Conservation (phyloP, 352 stramenopile species). For the Phytophthora europaea region DNA sequence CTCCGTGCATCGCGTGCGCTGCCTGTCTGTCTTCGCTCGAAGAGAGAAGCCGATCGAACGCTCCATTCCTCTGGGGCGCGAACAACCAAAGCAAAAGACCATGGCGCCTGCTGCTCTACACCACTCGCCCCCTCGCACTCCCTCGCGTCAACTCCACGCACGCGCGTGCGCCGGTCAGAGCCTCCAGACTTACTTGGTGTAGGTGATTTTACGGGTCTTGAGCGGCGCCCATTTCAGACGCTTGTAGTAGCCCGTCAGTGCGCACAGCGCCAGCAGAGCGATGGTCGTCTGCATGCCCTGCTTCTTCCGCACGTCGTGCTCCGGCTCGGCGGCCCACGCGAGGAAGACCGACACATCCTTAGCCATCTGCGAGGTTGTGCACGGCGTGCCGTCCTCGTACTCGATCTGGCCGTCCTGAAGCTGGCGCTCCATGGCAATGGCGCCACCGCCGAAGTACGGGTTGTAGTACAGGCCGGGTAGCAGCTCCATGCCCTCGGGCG, state of each 20-base stretch:
- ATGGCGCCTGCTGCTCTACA: conserved; percentile 22
- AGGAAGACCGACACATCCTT: conserved; percentile 99
- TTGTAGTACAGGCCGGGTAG: conserved; percentile 97
- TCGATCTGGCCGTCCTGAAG: conserved; percentile 98
- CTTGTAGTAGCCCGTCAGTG: conserved; percentile 99
- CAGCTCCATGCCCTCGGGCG: conserved; percentile 92
- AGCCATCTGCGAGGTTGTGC: conserved; percentile 98
- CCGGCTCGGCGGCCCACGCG: conserved; percentile 97
- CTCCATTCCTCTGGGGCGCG: conserved; percentile 27
- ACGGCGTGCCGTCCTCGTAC: conserved; percentile 97
- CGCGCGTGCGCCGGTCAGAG: conserved; percentile 14
- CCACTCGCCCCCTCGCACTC: background rate
- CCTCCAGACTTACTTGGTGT: conserved; percentile 93
- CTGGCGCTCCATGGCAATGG: conserved; percentile 99
- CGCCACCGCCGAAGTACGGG: conserved; percentile 98
- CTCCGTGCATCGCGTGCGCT: conserved; percentile 25
- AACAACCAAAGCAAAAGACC: conserved; percentile 25
- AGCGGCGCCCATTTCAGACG: conserved; percentile 97
- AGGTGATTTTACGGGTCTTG: conserved; percentile 99
- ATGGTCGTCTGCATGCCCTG: conserved; percentile 95
- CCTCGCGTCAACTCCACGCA: conserved; percentile 13
- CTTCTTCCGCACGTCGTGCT: conserved; percentile 99
- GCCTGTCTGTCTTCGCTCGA: conserved; percentile 21
- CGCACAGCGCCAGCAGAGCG: conserved; percentile 91
- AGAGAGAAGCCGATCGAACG: conserved; percentile 16